Evolutionary conservation across 108 stramenopile genomes (phyloP), one percentile per base, ranked within the genome.

Genomic region (Cyclotella cryptica): DNA sequence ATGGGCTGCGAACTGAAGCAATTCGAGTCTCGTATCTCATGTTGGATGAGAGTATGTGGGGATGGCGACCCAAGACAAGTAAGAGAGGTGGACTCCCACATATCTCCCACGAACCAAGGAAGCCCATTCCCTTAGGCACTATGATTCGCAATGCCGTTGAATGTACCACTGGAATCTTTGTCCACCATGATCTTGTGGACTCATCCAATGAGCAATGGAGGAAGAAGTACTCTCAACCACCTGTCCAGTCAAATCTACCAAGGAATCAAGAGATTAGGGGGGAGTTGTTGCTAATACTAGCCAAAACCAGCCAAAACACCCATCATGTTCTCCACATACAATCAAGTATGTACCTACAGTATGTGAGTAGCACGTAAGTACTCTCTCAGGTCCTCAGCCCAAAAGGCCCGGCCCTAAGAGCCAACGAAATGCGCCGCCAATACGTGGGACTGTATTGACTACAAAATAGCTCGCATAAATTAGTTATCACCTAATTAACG

Each of bases 31-130:
- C 6, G 5, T 22, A 55, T 55, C 55, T 74, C 1, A 41, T 74
- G 47, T 30, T 76, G 35, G 66, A 76, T 61, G 75, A 76, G 43
- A 19, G 66, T 10, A 76, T 76, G 66, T 52, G 24, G 10, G 72
- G 9, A 19, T 73, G 72, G 61, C 17, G 72, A n/a, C 72, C 72
- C 0, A 63, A 73, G 61, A 73, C 39, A n/a, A 27, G 28, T 21
- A 62, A 73, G 61, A 46, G 22, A 29, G 72, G 72, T 17, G 72
- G 72, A 1, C 62, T 73, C 10, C 72, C 72, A 44, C 42, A 73
- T 43, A 63, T 73, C 3, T 44, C 61, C 6, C 26, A 63, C 19
- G 61, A 73, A 54, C 72, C 72, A 53, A 21, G 72, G 61, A 73
- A 73, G 40, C 61, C 72, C 14, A 54, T 63, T 27, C 21, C 40